These are phyloP conservation scores for Tetrapyrgos nigripes DNA, from an alignment of 1,284 basidiomycete species.

Conservation along the genomic window DNA sequence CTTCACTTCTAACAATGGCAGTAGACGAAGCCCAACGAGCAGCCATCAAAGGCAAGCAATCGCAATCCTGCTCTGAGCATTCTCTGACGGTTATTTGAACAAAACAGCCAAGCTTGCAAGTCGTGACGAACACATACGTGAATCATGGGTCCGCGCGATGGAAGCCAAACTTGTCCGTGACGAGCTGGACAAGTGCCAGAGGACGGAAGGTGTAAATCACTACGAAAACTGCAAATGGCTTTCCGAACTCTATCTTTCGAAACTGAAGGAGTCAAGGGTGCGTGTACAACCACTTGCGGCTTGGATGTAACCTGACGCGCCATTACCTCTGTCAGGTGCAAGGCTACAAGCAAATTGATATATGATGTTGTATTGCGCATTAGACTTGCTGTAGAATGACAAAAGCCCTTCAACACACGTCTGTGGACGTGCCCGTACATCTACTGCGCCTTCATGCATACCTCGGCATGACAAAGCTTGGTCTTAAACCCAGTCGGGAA, in stretches of 20 bases:
- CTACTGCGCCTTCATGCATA: not conserved
- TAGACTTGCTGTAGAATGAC: not conserved
- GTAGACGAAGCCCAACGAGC: slow-evolving; percentile 49
- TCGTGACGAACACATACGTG: slow-evolving; percentile 84
- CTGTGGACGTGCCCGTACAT: not conserved
- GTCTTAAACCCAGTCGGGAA: no score
- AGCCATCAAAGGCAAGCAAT: slow-evolving; percentile 51
- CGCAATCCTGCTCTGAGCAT: not conserved
- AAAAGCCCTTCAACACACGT: not conserved
- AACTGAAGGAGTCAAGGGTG: slow-evolving; percentile 89
- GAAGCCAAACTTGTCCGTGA: slow-evolving; percentile 90
- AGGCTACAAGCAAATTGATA: slow-evolving; percentile 50
- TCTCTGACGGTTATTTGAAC: not conserved
- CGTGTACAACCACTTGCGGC: slow-evolving; percentile 38
- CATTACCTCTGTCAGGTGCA: slow-evolving; percentile 35
- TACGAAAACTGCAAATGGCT: slow-evolving; percentile 90
- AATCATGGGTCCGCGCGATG: slow-evolving; percentile 96
- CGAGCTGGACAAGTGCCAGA: slow-evolving; percentile 92
- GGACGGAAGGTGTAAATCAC: slow-evolving; percentile 91
- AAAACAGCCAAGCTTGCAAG: slow-evolving; percentile 62
- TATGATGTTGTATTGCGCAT: slow-evolving; percentile 23
- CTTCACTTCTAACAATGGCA: slow-evolving; percentile 31
- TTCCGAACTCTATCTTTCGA: slow-evolving; percentile 83
- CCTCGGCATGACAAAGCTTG: no score
- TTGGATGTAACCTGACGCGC: not conserved